These are phyloP conservation scores for Zygoascus tannicola DNA, from an alignment of 805 yeast species.

Conservation along the genomic window DNA sequence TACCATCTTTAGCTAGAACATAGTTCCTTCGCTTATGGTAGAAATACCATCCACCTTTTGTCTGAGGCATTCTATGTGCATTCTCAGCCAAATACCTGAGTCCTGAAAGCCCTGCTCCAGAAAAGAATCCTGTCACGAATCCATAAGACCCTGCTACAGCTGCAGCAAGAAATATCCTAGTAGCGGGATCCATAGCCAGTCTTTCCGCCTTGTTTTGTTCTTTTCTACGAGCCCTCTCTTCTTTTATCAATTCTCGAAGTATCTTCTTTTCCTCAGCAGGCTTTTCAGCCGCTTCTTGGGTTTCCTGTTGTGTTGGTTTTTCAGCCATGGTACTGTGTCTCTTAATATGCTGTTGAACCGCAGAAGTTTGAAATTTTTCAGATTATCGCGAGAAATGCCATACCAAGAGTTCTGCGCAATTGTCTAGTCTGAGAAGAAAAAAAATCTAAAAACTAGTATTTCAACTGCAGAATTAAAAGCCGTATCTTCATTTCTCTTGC, in stretches of 20 bases:
- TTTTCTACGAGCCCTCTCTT: not conserved
- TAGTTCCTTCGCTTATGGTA: constrained; percentile 79
- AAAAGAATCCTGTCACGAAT: constrained; percentile 41
- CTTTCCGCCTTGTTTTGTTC: constrained; percentile 6
- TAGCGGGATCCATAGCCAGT: constrained; percentile 11
- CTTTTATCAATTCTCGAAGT: not conserved
- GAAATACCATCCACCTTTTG: constrained; percentile 80
- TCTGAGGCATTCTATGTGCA: constrained; percentile 69
- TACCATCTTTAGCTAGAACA: constrained; percentile 52
- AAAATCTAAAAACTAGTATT: too few relatives aligned
- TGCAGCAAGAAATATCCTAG: constrained; percentile 13
- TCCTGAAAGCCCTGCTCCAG: constrained; percentile 48
- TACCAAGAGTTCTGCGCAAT: too few relatives aligned
- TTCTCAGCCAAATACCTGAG: constrained; percentile 65
- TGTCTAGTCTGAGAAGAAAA: too few relatives aligned
- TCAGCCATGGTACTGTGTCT: too few relatives aligned
- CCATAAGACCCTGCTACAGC: constrained; percentile 19
- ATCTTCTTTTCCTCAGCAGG: not conserved
- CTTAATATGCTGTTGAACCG: too few relatives aligned
- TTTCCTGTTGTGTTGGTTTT: not conserved
- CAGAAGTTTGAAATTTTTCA: too few relatives aligned
- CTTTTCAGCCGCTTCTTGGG: not conserved
- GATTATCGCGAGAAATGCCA: too few relatives aligned
- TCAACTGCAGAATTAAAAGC: too few relatives aligned
- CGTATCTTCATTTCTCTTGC: too few relatives aligned